Conservation (phyloP, 768 basidiomycete species). For the Tricholoma hemisulphureum region DNA sequence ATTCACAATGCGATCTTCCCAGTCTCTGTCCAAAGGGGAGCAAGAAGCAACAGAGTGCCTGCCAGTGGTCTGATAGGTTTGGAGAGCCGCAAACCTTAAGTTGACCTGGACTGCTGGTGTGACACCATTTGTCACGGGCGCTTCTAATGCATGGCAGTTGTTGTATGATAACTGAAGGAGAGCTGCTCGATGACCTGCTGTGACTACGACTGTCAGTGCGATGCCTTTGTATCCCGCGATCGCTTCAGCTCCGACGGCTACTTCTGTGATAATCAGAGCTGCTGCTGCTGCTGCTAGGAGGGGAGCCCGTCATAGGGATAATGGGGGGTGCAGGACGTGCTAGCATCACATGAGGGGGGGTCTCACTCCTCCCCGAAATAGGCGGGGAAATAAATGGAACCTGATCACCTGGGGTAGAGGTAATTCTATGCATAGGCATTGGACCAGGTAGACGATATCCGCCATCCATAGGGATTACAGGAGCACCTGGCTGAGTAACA, state of each 20-base stretch:
- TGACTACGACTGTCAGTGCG: too few species aligned
- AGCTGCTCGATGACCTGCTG: too few species aligned
- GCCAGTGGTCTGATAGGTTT: constrained; percentile 54
- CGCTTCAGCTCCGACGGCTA: background rate
- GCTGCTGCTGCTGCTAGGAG: background rate
- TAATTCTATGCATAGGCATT: constrained; percentile 11
- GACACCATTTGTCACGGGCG: too few species aligned
- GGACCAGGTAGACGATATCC: constrained; percentile 9
- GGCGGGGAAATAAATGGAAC: constrained; percentile 25
- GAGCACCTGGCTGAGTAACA: constrained; percentile 8
- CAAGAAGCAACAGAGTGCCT: constrained; percentile 63
- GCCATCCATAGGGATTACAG: constrained; percentile 19
- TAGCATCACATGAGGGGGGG: constrained; percentile 2
- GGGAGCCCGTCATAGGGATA: constrained; percentile 2
- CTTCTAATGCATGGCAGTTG: too few species aligned
- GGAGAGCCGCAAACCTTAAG: too few species aligned
- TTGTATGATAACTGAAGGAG: too few species aligned
- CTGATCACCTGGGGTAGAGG: background rate
- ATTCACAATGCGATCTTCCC: constrained; percentile 43
- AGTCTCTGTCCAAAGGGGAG: constrained; percentile 44
- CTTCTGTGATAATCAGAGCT: constrained; percentile 1
- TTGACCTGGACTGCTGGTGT: too few species aligned
- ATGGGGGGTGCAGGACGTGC: constrained; percentile 1
- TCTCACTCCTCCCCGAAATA: background rate
- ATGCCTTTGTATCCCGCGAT: too few species aligned